These are phyloP conservation scores for Penicillium cosmopolitanum DNA, from an alignment of 495 filamentous ascomycete species.

Conservation along the genomic window DNA sequence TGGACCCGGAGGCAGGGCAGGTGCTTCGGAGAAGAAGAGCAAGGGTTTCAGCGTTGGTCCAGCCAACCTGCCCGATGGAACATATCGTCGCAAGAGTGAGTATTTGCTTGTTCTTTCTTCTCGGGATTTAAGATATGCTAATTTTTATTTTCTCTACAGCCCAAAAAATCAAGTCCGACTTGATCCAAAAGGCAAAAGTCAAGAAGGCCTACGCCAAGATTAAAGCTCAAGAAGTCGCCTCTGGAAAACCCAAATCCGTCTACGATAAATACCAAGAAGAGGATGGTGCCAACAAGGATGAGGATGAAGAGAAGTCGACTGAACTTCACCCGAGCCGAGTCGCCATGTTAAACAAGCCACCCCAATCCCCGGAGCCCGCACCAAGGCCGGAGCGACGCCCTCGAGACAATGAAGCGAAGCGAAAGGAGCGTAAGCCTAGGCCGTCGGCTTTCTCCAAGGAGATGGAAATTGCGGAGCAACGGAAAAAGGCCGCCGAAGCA, in stretches of 20 bases:
- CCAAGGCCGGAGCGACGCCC: constrained; percentile 26
- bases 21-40: constrained; percentile 56
- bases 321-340: constrained; percentile 75
- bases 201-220: constrained; percentile 93
- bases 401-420: constrained; percentile 19
- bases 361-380: constrained; percentile 25
- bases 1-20: constrained; percentile 32
- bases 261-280: constrained; percentile 36
- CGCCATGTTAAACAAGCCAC: constrained; percentile 62
- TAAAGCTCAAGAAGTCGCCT: constrained; percentile 60
- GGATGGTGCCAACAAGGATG: constrained; percentile 14
- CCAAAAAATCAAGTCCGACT: constrained; percentile 85
- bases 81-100: constrained; percentile 85
- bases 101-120: background rate
- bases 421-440: constrained; percentile 52
- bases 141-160: constrained; percentile 52
- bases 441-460: constrained; percentile 78
- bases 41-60: constrained; percentile 83
- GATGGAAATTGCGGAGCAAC: constrained; percentile 66
- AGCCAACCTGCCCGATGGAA: constrained; percentile 90
- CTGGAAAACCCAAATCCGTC: constrained; percentile 34
- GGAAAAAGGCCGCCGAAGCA: constrained; percentile 65
- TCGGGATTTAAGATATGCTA: background rate
- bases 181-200: constrained; percentile 92
- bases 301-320: constrained; percentile 34